A percentile compares a stretch with the other conserved stretches of the same genome.
Conservation (phyloP, 169 alveolate genomes). For the Plasmodium falciparum region DNA sequence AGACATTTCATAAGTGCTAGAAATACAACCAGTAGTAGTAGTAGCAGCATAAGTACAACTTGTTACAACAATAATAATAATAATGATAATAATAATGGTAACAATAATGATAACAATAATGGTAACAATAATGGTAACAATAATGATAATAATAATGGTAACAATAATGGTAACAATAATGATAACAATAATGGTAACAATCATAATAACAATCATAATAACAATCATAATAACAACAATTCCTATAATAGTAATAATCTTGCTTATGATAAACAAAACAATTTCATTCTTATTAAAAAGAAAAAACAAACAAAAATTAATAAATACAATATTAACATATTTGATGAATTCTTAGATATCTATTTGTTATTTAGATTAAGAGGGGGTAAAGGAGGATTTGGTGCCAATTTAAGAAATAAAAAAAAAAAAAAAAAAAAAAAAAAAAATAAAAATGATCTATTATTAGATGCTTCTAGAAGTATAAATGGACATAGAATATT, state of each 20-base stretch:
- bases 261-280: neutral
- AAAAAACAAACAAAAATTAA: neutral
- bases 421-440: constrained; percentile 72
- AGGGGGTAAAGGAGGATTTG: constrained; percentile 76
- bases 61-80: neutral
- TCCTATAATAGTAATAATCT: neutral
- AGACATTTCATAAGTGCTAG: neutral
- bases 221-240: no score
- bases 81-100: no score
- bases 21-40: neutral
- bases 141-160: no score
- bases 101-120: neutral
- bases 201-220: no score
- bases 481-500: constrained; percentile 39
- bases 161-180: no score
- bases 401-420: constrained; percentile 68
- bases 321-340: constrained; percentile 35
- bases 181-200: no score
- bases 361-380: constrained; percentile 40
- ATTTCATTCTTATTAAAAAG: constrained; percentile 18
- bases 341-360: constrained; percentile 64
- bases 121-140: neutral
- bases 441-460: constrained; percentile 8
- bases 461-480: constrained; percentile 52
- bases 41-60: neutral